phyloP scores from a whole-genome alignment of 2,329 filamentous ascomycete species.

The Raffaelea ambrosiae region DNA sequence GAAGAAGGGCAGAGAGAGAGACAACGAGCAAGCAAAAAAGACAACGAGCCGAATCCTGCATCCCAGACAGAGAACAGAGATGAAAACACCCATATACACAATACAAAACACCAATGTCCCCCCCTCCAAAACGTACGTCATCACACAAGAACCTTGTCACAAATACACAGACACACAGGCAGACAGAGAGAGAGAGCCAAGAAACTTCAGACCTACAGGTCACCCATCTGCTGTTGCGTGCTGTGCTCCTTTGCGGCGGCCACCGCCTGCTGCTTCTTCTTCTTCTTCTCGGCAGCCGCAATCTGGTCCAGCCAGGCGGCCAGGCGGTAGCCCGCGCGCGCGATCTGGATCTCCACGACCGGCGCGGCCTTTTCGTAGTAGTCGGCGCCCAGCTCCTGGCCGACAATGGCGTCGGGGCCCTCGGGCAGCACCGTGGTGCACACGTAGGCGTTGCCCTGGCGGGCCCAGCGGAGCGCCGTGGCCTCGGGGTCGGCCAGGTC shows the following conservation, averaged over 20 bases:
- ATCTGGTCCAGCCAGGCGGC: conserved; percentile 60
- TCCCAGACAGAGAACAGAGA: no score
- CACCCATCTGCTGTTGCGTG: no score
- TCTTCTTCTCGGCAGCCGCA: conserved; percentile 26
- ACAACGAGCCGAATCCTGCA: not conserved
- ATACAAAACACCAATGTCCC: no score
- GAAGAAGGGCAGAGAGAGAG: no score
- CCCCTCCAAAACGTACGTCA: no score
- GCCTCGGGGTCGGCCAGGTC: conserved; percentile 42
- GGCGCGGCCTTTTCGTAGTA: conserved; percentile 58
- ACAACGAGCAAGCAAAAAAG: not conserved
- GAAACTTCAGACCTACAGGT: no score
- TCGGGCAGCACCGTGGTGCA: conserved; percentile 54
- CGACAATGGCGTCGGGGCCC: conserved; percentile 47
- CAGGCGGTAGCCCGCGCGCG: conserved; percentile 60
- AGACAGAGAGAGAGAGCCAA: no score
- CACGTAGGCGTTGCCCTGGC: conserved; percentile 53
- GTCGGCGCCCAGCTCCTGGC: conserved; percentile 47
- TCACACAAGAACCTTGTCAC: no score
- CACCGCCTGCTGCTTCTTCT: no score
- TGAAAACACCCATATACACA: no score
- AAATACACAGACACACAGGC: no score
- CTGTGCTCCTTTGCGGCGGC: no score
- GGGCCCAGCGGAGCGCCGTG: conserved; percentile 56
- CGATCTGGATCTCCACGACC: conserved; percentile 57